Percentiles rank a stretch among this genome's conserved stretches.
These are phyloP conservation scores for Tanacetum coccineum DNA, from an alignment of 129 eudicot genomes.

Conservation along the genomic window DNA sequence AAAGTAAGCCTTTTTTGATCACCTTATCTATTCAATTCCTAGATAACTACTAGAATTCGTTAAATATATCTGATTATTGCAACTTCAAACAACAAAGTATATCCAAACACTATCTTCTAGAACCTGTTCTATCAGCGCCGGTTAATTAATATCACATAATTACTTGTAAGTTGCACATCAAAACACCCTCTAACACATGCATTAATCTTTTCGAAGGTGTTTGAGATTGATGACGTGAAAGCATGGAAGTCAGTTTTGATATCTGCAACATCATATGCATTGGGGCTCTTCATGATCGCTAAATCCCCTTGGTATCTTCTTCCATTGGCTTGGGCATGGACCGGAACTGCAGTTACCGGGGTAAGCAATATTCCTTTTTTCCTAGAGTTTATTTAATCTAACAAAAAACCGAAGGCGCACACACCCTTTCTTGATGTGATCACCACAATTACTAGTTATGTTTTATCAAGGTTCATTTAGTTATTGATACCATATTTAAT, in stretches of 20 bases:
- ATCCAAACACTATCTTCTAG: too few species aligned
- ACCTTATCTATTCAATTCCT: not conserved
- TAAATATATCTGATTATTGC: not conserved
- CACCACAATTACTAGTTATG: not conserved
- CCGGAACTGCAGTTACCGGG: constrained; percentile 98
- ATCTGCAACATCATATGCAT: constrained; percentile 74
- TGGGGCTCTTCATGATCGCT: constrained; percentile 80
- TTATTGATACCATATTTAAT: too few species aligned
- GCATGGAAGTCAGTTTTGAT: constrained; percentile 88
- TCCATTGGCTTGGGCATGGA: constrained; percentile 99
- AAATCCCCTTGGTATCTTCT: constrained; percentile 96
- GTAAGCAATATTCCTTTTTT: constrained; percentile 37
- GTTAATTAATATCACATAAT: not conserved
- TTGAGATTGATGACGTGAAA: constrained; percentile 81
- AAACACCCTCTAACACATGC: not conserved
- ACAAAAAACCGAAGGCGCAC: not conserved
- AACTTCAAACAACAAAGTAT: too few species aligned
- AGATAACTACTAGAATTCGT: too few species aligned
- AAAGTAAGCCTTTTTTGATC: not conserved
- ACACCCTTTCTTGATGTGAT: not conserved
- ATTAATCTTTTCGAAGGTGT: constrained; percentile 46
- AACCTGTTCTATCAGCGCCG: too few species aligned
- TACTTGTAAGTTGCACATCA: not conserved
- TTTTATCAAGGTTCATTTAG: too few species aligned
- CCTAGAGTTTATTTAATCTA: not conserved